A percentile compares a stretch with the other conserved stretches of the same genome.
Conservation (phyloP, 2,329 filamentous ascomycete genomes). For the Alternaria ventricosa region DNA sequence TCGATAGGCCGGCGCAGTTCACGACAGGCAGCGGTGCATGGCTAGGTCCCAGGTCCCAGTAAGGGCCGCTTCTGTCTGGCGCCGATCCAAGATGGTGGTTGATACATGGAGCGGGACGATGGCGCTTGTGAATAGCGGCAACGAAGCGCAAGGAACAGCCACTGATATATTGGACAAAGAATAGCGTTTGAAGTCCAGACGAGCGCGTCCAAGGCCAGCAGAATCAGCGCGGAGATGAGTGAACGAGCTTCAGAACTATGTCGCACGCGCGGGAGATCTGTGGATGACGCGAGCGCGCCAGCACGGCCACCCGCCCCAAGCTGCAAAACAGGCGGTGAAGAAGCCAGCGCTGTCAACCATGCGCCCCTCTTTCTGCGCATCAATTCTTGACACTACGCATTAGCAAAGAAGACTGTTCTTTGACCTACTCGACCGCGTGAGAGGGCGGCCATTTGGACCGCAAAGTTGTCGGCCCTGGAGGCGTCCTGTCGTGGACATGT, state of each 20-base stretch:
- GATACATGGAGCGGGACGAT: constrained; percentile 25
- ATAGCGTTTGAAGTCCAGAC: neutral
- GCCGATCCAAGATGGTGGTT: constrained; percentile 38
- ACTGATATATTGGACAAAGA: neutral
- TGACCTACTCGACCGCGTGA: neutral
- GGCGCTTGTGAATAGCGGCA: constrained; percentile 12
- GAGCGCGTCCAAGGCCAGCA: constrained; percentile 3
- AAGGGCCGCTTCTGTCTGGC: constrained; percentile 35
- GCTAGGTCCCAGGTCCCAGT: constrained; percentile 27
- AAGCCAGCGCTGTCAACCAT: constrained; percentile 31
- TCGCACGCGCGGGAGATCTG: constrained; percentile 31
- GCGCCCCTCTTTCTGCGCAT: constrained; percentile 24
- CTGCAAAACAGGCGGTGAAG: constrained; percentile 32
- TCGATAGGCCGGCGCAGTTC: constrained; percentile 36
- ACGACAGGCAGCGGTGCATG: constrained; percentile 30
- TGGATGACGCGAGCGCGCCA: constrained; percentile 27
- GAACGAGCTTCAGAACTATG: constrained; percentile 19
- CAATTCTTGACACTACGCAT: constrained; percentile 7
- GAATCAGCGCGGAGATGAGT: neutral
- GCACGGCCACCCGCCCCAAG: constrained; percentile 36
- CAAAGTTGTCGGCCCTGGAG: neutral
- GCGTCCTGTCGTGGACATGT: constrained; percentile 9
- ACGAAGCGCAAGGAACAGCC: constrained; percentile 9
- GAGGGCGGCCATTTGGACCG: neutral
- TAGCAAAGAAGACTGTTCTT: neutral